Evolutionary conservation across 495 filamentous ascomycete species (phyloP), one percentile per base, ranked within the genome.

Genomic region (Talaromyces liani): DNA sequence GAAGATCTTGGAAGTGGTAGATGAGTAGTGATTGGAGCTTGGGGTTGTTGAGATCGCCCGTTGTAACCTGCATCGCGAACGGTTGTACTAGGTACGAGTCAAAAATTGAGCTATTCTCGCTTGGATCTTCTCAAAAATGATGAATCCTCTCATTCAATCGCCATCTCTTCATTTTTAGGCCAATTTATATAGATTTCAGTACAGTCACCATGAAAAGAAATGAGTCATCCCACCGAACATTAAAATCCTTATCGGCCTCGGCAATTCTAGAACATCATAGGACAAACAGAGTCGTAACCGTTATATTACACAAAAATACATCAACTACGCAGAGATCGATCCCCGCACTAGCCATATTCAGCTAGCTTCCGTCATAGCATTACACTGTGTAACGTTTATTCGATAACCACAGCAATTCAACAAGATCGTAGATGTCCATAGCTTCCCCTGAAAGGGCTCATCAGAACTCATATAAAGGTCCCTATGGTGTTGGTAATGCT

Each of bases 1-100:
- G 57, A 12, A 59, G 57, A 59, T 59, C 57, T 59, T 36, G 12
- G 57, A 59, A 59, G 31, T 59, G 57, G 34, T 59, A 24, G 10
- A 6, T 9, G 16, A 59, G 33, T 0, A 59, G 57, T 6, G 57
- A 39, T 39, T 39, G 57, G 31, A 59, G 22, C 33, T 59, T 59
- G 16, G 33, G 20, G 33, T 59, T 39, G 29, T 22, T 59, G 9
- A 34, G 57, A 36, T 59, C 57, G 2, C 34, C 57, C 25, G 25
- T 39, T 39, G 29, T 59, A 24, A 59, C 18, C 18, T 6, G 57
- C 57, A 59, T 59, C 29, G 14, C 14, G 36, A 41, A 41, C 14
- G 4, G 36, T 16, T 41, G 36, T 16, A 16, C 36, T n/a, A 2
- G 34, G 34, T 14, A 16, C 8, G 6, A 36, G 8, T 16, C 12